These are phyloP conservation scores for Globisporangium nodosum DNA, from an alignment of 352 stramenopile species.

Conservation along the genomic window DNA sequence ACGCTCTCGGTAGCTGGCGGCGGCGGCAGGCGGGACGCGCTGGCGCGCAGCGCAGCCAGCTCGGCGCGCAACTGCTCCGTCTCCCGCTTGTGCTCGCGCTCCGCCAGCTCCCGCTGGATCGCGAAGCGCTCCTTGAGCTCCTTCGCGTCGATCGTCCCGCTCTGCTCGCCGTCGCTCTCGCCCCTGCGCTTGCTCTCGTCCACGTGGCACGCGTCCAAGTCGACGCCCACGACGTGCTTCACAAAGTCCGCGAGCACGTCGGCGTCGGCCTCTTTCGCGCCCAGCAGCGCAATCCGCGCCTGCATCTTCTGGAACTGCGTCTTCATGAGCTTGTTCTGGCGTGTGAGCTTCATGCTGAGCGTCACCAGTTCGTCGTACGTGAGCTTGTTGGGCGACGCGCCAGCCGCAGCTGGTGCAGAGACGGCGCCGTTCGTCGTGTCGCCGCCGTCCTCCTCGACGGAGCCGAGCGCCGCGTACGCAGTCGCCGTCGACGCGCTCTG, in stretches of 20 bases:
- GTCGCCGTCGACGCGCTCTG: conserved; percentile 7
- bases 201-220: conserved; percentile 47
- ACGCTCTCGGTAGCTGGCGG: conserved; percentile 14
- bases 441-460: conserved; percentile 2
- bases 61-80: conserved; percentile 13
- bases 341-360: conserved; percentile 86
- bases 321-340: conserved; percentile 87
- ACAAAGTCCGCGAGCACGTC: conserved; percentile 49
- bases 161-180: conserved; percentile 4
- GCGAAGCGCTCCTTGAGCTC: conserved; percentile 45
- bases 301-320: conserved; percentile 78
- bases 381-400: conserved; percentile 14
- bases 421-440: not conserved
- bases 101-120: conserved; percentile 34
- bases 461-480: conserved; percentile 6
- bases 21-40: conserved; percentile 12
- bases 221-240: conserved; percentile 57
- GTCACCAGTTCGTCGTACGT: conserved; percentile 79
- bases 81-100: conserved; percentile 25
- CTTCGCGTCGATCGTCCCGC: conserved; percentile 34
- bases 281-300: conserved; percentile 30
- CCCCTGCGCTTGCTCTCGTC: conserved; percentile 7
- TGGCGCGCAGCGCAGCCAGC: conserved; percentile 8
- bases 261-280: conserved; percentile 38
- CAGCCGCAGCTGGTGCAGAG: not conserved